These are phyloP conservation scores for Boletellus ananas DNA, from an alignment of 768 basidiomycete genomes.

Conservation along the genomic window DNA sequence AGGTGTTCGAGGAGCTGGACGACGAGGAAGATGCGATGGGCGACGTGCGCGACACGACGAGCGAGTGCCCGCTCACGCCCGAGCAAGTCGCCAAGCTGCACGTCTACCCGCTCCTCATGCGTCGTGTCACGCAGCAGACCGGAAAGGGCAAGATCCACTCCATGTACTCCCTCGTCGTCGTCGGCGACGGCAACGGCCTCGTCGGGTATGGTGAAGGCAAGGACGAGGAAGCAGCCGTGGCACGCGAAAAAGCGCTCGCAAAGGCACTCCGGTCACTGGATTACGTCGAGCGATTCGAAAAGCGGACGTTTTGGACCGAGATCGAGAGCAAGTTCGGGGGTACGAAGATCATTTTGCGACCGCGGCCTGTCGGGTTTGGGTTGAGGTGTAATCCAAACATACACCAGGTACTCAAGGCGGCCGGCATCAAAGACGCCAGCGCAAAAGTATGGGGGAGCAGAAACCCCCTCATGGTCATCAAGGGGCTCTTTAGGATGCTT, in stretches of 20 bases:
- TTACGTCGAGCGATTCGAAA: constrained; percentile 89
- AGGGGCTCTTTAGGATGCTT: constrained; percentile 76
- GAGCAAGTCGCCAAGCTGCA: constrained; percentile 34
- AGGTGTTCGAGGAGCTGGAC: constrained; percentile 13
- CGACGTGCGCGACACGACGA: constrained; percentile 13
- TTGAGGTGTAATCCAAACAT: constrained; percentile 84
- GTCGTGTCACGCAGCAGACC: constrained; percentile 82
- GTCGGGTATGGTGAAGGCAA: constrained; percentile 84
- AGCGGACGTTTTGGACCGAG: constrained; percentile 92
- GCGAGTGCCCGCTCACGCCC: constrained; percentile 15
- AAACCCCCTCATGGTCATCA: constrained; percentile 74
- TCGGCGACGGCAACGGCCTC: constrained; percentile 80
- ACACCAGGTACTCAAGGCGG: constrained; percentile 87
- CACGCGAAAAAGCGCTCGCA: constrained; percentile 53
- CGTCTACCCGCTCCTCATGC: constrained; percentile 39
- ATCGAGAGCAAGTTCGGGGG: constrained; percentile 81
- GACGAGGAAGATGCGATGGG: constrained; percentile 12
- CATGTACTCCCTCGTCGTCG: constrained; percentile 59
- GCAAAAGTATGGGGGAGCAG: constrained; percentile 94
- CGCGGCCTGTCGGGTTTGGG: constrained; percentile 87
- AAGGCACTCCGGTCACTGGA: constrained; percentile 87
- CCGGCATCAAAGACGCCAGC: constrained; percentile 91
- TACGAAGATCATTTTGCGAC: constrained; percentile 76
- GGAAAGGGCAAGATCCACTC: constrained; percentile 86
- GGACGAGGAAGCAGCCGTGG: constrained; percentile 51